These are phyloP conservation scores for Gracilaria vermiculophylla DNA, from an alignment of 23 red algal species.

Conservation along the genomic window DNA sequence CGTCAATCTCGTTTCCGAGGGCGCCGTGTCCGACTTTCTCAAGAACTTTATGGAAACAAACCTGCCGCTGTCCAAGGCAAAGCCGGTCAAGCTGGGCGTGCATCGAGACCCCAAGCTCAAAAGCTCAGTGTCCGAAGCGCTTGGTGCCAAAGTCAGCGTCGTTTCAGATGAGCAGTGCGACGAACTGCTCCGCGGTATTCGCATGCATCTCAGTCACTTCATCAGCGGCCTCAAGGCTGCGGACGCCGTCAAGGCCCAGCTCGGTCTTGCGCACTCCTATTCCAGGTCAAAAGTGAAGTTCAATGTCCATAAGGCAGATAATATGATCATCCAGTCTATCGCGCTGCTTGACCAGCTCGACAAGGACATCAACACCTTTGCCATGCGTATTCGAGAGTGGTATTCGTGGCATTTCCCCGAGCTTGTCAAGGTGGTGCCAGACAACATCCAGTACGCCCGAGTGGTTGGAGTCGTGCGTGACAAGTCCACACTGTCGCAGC, in stretches of 20 bases:
- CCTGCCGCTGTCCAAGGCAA: conserved; percentile 68
- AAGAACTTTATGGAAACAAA: conserved; percentile 80
- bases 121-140: conserved; percentile 64
- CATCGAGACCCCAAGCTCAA: conserved; percentile 79
- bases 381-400: conserved; percentile 98
- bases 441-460: conserved; percentile 88
- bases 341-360: conserved; percentile 94
- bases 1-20: conserved; percentile 77
- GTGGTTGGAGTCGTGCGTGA: conserved; percentile 71
- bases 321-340: conserved; percentile 94
- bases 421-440: conserved; percentile 93
- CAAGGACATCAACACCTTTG: conserved; percentile 99
- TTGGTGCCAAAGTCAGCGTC: conserved; percentile 48
- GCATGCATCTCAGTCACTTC: conserved; percentile 83
- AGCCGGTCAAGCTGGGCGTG: conserved; percentile 76
- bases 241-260: conserved; percentile 86
- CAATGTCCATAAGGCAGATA: conserved; percentile 89
- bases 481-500: conserved; percentile 48
- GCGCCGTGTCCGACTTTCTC: conserved; percentile 73
- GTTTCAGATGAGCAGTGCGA: conserved; percentile 65
- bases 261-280: conserved; percentile 95
- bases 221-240: conserved; percentile 69
- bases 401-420: conserved; percentile 99
- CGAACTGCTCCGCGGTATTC: conserved; percentile 88
- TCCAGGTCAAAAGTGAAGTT: conserved; percentile 96